Base-by-base conservation (phyloP, 192 early-diverging fungal genomes). In the Podila epigama region DNA sequence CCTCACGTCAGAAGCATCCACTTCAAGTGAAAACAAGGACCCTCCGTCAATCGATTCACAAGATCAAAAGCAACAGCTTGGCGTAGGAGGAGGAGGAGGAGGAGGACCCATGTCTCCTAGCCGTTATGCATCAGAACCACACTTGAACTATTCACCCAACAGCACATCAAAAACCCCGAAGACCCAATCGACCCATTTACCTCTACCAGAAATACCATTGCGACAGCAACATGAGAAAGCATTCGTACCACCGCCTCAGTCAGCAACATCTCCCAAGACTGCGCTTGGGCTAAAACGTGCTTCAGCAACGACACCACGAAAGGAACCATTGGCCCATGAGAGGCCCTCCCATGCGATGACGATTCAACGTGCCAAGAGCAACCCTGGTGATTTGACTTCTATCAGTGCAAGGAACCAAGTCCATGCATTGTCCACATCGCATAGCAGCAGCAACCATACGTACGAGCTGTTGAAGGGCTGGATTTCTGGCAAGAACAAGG, bases 381-480 rank as follows among this genome's bases (percentile, higher is more conserved):
- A 77, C 22, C 73, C 73, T 1, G 73, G 73, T 15, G 73, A 68
- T 2, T 28, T 77, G 11, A 42, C 56, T 8, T 36, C 34, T 20
- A 36, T 34, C 34, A 50, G 58, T 41, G n/a, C 53, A 20, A 62
- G 58, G 51, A 58, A 58, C 52, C 54, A 35, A 35, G 25, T 60
- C 9, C n/a, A 54, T 1, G 31, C n/a, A 8, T 22, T 18, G 1
- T 50, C 69, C 5, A 11, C 40, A 57, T 27, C 28, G 5, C 37
- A 44, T 15, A 22, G 9, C 11, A 34, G 69, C 8, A 53, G 71
- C n/a, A 52, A 58, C 34, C 66, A 63, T 18, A 44, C 73, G 8
- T 68, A 68, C 8, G 73, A 64, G n/a, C 68, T 66, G 50, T 64
- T 77, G 41, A 77, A 64, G 22, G 73, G 73, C 1, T 36, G 67